These are phyloP conservation scores for Citrus glauca DNA, from an alignment of 345 rosid genomes.

Conservation along the genomic window DNA sequence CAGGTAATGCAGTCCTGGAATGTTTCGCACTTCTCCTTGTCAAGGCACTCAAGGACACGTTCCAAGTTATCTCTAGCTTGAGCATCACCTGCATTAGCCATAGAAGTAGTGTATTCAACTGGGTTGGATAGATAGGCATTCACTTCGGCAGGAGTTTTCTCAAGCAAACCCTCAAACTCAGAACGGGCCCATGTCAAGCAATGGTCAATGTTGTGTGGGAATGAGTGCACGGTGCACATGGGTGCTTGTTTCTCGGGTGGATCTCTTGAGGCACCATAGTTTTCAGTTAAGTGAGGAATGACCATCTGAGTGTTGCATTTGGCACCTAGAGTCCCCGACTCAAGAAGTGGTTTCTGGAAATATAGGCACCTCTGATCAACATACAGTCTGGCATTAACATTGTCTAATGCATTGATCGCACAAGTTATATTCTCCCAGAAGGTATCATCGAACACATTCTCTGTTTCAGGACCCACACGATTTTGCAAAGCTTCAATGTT, in stretches of 20 bases:
- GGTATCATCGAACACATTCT: slow-evolving; percentile 79
- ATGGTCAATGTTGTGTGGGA: slow-evolving; percentile 99
- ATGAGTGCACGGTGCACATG: slow-evolving; percentile 98
- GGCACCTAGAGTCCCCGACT: slow-evolving; percentile 98
- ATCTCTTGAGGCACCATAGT: slow-evolving; percentile 97
- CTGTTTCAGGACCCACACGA: slow-evolving; percentile 94
- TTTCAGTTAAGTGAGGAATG: slow-evolving; percentile 95
- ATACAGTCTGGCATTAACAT: slow-evolving; percentile 93
- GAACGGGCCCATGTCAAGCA: slow-evolving; percentile 99
- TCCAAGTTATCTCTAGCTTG: slow-evolving; percentile 93
- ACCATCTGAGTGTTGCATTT: slow-evolving; percentile 99
- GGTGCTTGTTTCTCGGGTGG: slow-evolving; percentile 99
- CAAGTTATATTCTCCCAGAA: slow-evolving; percentile 90
- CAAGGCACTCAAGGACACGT: slow-evolving; percentile 87
- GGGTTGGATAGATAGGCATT: slow-evolving; percentile 86
- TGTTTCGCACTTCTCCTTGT: slow-evolving; percentile 72
- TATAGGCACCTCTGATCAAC: slow-evolving; percentile 96
- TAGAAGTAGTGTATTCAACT: slow-evolving; percentile 59
- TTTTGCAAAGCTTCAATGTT: slow-evolving; percentile 89
- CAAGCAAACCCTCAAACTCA: slow-evolving; percentile 96
- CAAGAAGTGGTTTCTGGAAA: slow-evolving; percentile 98
- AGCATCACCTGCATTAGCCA: slow-evolving; percentile 89
- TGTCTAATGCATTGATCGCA: slow-evolving; percentile 91
- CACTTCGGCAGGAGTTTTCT: slow-evolving; percentile 97
- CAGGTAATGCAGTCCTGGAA: slow-evolving; percentile 94